These are phyloP conservation scores for Aspergillus fumigatus DNA, from an alignment of 2,329 filamentous ascomycete genomes.

Conservation along the genomic window DNA sequence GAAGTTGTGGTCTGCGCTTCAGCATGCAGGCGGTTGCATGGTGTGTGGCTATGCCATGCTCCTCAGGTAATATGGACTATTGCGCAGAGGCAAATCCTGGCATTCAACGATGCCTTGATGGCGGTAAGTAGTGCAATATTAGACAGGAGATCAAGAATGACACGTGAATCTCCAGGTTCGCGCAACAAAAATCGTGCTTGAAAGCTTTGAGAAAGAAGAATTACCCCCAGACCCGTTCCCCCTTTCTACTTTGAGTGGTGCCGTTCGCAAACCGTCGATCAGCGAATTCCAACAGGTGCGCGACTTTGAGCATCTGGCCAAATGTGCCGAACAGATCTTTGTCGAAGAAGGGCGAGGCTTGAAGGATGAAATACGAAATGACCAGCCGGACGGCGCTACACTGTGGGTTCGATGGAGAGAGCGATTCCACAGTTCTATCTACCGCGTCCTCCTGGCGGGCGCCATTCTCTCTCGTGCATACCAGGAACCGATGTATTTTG, in stretches of 20 bases:
- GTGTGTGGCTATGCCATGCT: not conserved
- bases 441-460: not conserved
- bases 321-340: not conserved
- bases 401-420: not conserved
- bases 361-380: not conserved
- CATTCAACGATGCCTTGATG: not conserved
- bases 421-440: not conserved
- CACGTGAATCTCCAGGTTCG: not conserved
- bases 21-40: not conserved
- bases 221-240: not conserved
- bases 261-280: not conserved
- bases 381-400: not conserved
- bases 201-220: not conserved
- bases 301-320: not conserved
- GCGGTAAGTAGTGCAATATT: not conserved
- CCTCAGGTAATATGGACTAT: not conserved
- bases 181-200: not conserved
- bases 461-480: not conserved
- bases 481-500: not conserved
- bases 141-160: not conserved
- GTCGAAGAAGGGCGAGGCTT: not conserved
- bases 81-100: not conserved
- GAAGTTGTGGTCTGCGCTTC: not conserved
- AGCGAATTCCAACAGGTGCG: not conserved
- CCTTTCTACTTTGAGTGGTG: not conserved